phyloP scores from a whole-genome alignment of 257 asterid species.

The Solanum ahanhuiri region DNA sequence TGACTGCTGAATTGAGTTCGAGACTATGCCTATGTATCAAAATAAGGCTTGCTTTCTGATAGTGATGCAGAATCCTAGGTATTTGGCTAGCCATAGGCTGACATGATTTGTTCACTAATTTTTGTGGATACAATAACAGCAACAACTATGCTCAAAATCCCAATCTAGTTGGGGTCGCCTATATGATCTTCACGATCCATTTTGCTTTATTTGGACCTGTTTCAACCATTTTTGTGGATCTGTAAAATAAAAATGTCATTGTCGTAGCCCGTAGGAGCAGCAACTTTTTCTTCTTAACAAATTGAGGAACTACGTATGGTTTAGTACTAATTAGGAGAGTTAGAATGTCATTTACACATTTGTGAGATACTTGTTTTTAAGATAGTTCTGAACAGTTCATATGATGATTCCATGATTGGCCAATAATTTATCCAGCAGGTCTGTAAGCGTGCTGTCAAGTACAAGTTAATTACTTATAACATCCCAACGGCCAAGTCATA shows the following conservation, averaged over 20 bases:
- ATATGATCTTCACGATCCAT: background rate
- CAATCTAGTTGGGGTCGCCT: background rate
- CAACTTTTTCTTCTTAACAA: background rate
- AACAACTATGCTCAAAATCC: background rate
- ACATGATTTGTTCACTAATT: background rate
- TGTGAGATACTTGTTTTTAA: background rate
- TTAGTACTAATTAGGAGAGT: background rate
- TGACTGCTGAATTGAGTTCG: background rate
- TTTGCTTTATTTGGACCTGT: background rate
- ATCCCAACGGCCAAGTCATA: background rate
- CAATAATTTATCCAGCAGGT: background rate
- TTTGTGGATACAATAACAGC: background rate
- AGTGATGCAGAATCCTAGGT: background rate
- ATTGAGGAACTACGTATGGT: background rate
- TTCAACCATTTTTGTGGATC: background rate
- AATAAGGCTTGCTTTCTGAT: background rate
- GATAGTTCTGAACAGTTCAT: background rate
- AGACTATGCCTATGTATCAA: background rate
- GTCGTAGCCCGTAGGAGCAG: background rate
- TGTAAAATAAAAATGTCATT: background rate
- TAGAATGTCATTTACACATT: background rate
- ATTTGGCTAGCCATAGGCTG: background rate
- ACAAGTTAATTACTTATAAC: background rate
- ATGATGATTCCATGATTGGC: background rate
- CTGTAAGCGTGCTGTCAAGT: background rate